These are phyloP conservation scores for Geopyxis carbonaria DNA, from an alignment of 495 filamentous ascomycete genomes.

Conservation along the genomic window DNA sequence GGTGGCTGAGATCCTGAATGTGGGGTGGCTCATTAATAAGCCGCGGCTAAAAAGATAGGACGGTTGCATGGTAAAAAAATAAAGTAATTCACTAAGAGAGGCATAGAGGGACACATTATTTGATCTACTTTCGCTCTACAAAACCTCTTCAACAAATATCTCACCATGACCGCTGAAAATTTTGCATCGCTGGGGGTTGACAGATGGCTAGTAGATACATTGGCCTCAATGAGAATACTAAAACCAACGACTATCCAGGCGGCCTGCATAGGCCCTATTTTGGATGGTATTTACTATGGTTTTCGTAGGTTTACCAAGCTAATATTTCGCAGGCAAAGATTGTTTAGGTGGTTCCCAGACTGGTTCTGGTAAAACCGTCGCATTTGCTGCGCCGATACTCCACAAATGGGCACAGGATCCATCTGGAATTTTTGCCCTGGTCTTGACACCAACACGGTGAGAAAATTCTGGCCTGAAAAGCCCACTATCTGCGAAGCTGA, in stretches of 20 bases:
- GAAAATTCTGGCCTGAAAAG: conserved; percentile 16
- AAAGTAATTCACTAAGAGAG: no score
- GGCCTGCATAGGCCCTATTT: conserved; percentile 74
- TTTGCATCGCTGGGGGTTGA: conserved; percentile 60
- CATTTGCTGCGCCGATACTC: conserved; percentile 83
- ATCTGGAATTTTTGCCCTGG: conserved; percentile 69
- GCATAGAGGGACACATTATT: no score
- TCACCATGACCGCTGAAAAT: no score
- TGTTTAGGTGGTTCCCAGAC: conserved; percentile 89
- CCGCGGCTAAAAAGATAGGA: no score
- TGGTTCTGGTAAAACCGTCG: conserved; percentile 97
- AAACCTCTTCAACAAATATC: no score
- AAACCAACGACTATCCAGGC: conserved; percentile 83
- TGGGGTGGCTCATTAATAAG: no score
- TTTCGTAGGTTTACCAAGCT: no score
- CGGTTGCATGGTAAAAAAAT: no score
- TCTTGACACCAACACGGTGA: conserved; percentile 83
- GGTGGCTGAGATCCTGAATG: no score
- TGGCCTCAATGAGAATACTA: conserved; percentile 73
- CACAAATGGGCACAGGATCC: conserved; percentile 90
- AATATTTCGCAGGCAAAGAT: conserved; percentile 35
- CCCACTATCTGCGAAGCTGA: no score
- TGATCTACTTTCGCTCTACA: no score
- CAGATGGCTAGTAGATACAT: conserved; percentile 77
- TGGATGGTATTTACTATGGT: conserved; percentile 40